Base-by-base conservation (phyloP, 306 rosid species). In the Abrus pulchellus region DNA sequence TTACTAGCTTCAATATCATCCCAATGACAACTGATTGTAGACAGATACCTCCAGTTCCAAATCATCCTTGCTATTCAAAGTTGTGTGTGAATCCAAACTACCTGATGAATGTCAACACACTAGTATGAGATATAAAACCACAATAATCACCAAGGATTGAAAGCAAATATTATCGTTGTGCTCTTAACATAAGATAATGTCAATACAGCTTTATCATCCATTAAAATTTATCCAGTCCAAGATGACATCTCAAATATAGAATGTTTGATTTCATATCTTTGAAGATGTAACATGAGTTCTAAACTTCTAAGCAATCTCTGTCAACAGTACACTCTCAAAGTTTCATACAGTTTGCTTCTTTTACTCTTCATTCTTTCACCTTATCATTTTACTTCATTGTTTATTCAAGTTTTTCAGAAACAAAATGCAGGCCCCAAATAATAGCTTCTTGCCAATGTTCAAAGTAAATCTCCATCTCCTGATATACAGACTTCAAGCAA, bases 11-110 rank as follows among this genome's bases (percentile, higher is more conserved):
- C 52, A 77, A 55, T 64, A 72, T 60, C 79, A 82, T 34, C 76
- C 64, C 47, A 76, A 57, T 28, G 76, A 67, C 71, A 84, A 78
- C 59, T 34, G 77, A 67, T 75, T 74, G 86, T 50, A 87, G 85
- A 80, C 70, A 83, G 86, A 68, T 93, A 95, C 99, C 87, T 87
- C 94, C 77, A 91, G 84, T 85, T 87, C 86, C 80, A 91, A 89
- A 48, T 88, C 93, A 78, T 88, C 83, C 76, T 85, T 86, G 64
- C 84, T 93, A 82, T 80, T 85, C 86, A 60, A 86, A 83, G 90
- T 84, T 75, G 83, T 66, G 75, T 61, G 79, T 83, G 98, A 88
- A 82, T 82, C 84, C 82, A 86, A 86, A 75, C 88, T 90, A 70
- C 94, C 98, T 95, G 83, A 34, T n/a, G 59, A 76, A 79, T 29